Conservation (phyloP, 2,329 filamentous ascomycete species). For the Geosmithia flava region DNA sequence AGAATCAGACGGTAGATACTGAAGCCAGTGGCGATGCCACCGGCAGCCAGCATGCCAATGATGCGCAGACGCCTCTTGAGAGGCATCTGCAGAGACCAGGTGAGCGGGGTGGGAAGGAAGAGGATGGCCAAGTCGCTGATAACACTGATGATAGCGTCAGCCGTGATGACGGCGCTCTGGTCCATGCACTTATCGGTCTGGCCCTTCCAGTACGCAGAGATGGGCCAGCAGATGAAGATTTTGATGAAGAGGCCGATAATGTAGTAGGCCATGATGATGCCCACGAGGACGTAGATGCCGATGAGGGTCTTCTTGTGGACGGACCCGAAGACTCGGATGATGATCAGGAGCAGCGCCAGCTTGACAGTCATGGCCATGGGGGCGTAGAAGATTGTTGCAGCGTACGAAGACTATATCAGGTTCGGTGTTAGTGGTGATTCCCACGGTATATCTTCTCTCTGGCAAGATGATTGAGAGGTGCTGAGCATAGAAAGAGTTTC, state of each 20-base stretch:
- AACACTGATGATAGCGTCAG: conserved; percentile 17
- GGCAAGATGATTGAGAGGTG: no score
- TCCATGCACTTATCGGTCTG: conserved; percentile 18
- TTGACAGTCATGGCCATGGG: conserved; percentile 30
- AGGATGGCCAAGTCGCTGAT: conserved; percentile 17
- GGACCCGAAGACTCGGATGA: conserved; percentile 26
- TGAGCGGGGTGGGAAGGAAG: conserved; percentile 15
- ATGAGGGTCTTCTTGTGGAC: conserved; percentile 23
- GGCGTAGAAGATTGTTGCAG: conserved; percentile 29
- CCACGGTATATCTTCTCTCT: no score
- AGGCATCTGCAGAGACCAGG: conserved; percentile 17
- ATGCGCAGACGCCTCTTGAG: conserved; percentile 15
- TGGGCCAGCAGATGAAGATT: conserved; percentile 26
- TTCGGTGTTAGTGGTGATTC: no score
- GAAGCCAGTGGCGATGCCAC: conserved; percentile 17
- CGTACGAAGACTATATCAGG: conserved; percentile 21
- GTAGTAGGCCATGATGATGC: conserved; percentile 24
- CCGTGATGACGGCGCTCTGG: conserved; percentile 16
- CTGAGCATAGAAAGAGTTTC: not conserved
- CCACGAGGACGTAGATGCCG: conserved; percentile 24
- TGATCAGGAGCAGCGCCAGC: conserved; percentile 27
- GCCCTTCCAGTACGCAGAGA: conserved; percentile 25
- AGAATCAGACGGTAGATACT: conserved; percentile 15
- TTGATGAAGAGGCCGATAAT: conserved; percentile 26
- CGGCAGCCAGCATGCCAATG: conserved; percentile 14